Conservation (phyloP, 2,329 filamentous ascomycete species). For the Pseudocercospora musae region DNA sequence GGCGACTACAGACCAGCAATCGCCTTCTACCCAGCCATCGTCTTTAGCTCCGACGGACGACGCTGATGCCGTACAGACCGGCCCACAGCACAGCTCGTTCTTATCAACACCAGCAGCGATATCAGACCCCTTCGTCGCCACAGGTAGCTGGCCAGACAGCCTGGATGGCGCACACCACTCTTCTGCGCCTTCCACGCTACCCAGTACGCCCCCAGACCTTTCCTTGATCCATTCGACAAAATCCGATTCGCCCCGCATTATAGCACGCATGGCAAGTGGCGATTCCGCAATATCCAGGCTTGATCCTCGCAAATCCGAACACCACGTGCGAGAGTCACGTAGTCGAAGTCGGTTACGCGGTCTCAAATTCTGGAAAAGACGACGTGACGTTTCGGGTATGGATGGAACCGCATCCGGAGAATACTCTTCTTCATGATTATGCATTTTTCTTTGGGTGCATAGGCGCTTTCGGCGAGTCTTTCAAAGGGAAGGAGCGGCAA, state of each 20-base stretch:
- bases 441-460: neutral
- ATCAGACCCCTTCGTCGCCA: conserved; percentile 22
- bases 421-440: conserved; percentile 10
- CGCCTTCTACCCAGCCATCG: conserved; percentile 35
- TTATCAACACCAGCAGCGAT: conserved; percentile 11
- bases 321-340: conserved; percentile 30
- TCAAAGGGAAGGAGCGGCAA: neutral
- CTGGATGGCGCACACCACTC: conserved; percentile 23
- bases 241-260: conserved; percentile 23
- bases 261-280: conserved; percentile 27
- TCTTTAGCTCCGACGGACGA: conserved; percentile 33
- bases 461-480: neutral
- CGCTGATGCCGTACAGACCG: conserved; percentile 17
- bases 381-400: conserved; percentile 23
- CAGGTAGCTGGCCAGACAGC: conserved; percentile 23
- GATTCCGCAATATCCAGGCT: conserved; percentile 19
- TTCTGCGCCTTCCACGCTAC: conserved; percentile 23
- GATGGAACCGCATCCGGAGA: conserved; percentile 10
- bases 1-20: conserved; percentile 30
- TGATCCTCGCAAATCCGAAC: conserved; percentile 17
- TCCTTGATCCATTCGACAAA: conserved; percentile 14
- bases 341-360: conserved; percentile 36
- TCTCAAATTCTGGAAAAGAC: conserved; percentile 39
- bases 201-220: conserved; percentile 22
- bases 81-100: conserved; percentile 5